Base-by-base conservation (phyloP, 768 basidiomycete genomes). In the Roridomyces roridus region DNA sequence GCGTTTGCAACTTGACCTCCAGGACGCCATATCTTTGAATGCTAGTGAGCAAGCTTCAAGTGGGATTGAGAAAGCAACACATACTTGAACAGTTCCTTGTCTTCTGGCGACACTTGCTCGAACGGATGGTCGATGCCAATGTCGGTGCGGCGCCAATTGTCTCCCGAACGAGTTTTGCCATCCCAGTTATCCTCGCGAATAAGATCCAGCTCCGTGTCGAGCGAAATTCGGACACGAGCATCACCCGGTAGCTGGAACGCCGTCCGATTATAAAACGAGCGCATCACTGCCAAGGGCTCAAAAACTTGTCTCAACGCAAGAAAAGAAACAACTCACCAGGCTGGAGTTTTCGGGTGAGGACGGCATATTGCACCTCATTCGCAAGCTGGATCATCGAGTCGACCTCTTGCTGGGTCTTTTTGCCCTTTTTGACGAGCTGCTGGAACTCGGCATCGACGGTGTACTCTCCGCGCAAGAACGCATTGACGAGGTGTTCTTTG, bases 181-280 rank as follows among this genome's bases (percentile, higher is more conserved):
- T 98, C 96, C 92, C 96, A 98, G 67, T 97, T 92, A 67, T 98
- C 97, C 73, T 99, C 97, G 59, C 97, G 85, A 49, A 97, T 72
- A 83, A 99, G 88, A 4, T 92, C 90, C 29, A 99, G 84, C 70
- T 98, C 94, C 0, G 97, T 99, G 68, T 99, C 97, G 57, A 99
- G 86, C 17, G 97, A 98, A 57, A 99, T 98, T 46, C 97, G 94
- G 34, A 99, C 97, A 47, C 94, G 87, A n/a, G 95, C 96, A 68
- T 99, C 96, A 20, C 96, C 96, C 9, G 97, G 97, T 21, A 99
- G 85, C 74, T 99, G 97, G 81, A 99, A 99, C 1, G 97, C 97
- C 14, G 97, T 98, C 37, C 97, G 91, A 69, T 98, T 97, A 77
- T 98, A 99, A 76, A 98, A 99, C 9, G 96, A 94, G 18, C 96